Evolutionary conservation across 129 eudicot species (phyloP).

Genomic region (Sambucus nigra): DNA sequence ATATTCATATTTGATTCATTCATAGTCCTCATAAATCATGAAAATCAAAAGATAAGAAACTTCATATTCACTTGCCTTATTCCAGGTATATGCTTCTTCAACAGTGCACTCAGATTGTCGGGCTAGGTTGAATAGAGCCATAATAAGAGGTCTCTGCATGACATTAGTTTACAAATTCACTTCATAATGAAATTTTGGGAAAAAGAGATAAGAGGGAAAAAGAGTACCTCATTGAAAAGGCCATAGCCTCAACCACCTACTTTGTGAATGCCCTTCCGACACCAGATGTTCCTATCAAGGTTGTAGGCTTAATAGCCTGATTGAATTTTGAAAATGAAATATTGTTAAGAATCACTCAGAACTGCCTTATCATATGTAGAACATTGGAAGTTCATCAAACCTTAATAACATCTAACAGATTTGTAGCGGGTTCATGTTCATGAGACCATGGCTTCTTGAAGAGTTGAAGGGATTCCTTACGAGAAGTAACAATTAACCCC

Average conservation of each 20-base stretch:
- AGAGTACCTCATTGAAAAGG: slow-evolving; percentile 1
- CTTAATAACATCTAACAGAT: neutral
- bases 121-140: too few relatives aligned
- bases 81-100: too few relatives aligned
- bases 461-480: too few relatives aligned
- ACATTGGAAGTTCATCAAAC: neutral
- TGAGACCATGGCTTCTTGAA: slow-evolving; percentile 9
- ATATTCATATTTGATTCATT: too few relatives aligned
- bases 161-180: too few relatives aligned
- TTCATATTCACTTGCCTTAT: too few relatives aligned
- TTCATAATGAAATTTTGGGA: neutral
- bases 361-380: too few relatives aligned
- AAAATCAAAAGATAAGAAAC: too few relatives aligned
- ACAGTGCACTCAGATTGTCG: slow-evolving; percentile 5
- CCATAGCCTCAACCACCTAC: slow-evolving; percentile 2
- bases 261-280: neutral
- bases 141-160: too few relatives aligned
- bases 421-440: slow-evolving; percentile 4
- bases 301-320: slow-evolving; percentile 5
- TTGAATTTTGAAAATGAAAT: neutral
- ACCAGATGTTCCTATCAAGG: too few relatives aligned
- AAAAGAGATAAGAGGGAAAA: neutral
- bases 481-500: too few relatives aligned
- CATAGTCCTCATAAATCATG: too few relatives aligned
- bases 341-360: neutral